Percentiles rank a stretch among this genome's conserved stretches.
phyloP scores from a whole-genome alignment of 2,329 filamentous ascomycete species.

The Didymella lethalis region DNA sequence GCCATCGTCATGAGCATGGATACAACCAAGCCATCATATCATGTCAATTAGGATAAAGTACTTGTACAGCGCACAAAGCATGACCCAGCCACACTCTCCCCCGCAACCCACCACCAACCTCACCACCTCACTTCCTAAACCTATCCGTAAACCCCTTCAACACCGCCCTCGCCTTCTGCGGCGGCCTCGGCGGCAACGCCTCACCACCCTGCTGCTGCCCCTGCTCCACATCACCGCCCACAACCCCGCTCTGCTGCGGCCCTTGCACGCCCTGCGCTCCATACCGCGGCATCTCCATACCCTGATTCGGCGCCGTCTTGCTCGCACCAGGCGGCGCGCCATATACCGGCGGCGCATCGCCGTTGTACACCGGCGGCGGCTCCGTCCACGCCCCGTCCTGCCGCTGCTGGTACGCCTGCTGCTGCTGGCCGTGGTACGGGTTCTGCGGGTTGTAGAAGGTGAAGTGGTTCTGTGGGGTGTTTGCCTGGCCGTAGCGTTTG shows the following conservation, averaged over 20 bases:
- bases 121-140: constrained; percentile 35
- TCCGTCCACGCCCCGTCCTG: constrained; percentile 44
- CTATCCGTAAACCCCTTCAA: constrained; percentile 38
- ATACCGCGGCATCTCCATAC: constrained; percentile 43
- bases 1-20: no score
- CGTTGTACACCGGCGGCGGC: constrained; percentile 46
- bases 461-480: constrained; percentile 47
- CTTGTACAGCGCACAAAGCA: constrained; percentile 15
- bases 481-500: constrained; percentile 40
- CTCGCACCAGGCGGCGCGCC: constrained; percentile 41
- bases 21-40: neutral
- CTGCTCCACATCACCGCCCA: constrained; percentile 32
- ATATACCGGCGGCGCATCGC: constrained; percentile 49
- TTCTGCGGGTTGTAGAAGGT: constrained; percentile 48
- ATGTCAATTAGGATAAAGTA: constrained; percentile 14
- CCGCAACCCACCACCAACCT: neutral
- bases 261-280: constrained; percentile 22
- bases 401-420: constrained; percentile 30
- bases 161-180: constrained; percentile 43
- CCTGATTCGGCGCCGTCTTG: constrained; percentile 41
- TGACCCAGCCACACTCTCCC: constrained; percentile 43
- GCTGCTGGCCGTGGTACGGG: constrained; percentile 23
- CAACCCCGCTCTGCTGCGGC: constrained; percentile 42
- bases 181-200: constrained; percentile 39
- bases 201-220: constrained; percentile 19